Conservation (phyloP, 805 yeast genomes). For the Yarrowia sp. region DNA sequence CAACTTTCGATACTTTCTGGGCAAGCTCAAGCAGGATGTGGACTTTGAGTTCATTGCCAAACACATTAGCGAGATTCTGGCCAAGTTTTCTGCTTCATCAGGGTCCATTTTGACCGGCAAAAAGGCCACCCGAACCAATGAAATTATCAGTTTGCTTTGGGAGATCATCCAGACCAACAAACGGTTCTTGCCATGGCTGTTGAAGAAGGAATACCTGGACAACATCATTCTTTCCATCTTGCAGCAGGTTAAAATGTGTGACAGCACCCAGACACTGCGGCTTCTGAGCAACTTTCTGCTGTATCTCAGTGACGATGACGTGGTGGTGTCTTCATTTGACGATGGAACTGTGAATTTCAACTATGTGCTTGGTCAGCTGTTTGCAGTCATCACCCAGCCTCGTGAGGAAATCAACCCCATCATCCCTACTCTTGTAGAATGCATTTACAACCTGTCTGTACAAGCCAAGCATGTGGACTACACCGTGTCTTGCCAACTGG, state of each 20-base stretch:
- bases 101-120: not conserved
- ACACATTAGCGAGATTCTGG: conserved; percentile 13
- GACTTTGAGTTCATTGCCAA: conserved; percentile 22
- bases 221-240: not conserved
- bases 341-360: conserved; percentile 13
- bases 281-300: conserved; percentile 18
- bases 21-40: conserved; percentile 18
- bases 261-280: not conserved
- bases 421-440: conserved; percentile 15
- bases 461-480: conserved; percentile 23
- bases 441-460: conserved; percentile 12
- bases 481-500: conserved; percentile 1
- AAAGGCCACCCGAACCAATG: not conserved
- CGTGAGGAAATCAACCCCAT: conserved; percentile 17
- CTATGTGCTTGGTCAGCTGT: not conserved
- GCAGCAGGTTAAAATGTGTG: not conserved
- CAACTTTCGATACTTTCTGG: conserved; percentile 17
- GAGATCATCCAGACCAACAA: conserved; percentile 20
- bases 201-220: conserved; percentile 6
- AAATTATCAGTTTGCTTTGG: conserved; percentile 7
- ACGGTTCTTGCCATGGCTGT: conserved; percentile 6
- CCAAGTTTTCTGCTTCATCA: not conserved
- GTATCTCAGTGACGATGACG: conserved; percentile 13
- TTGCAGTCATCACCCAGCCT: conserved; percentile 6
- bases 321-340: conserved; percentile 10